Conservation (phyloP, 73 alveolate species). For the Stentor coeruleus region DNA sequence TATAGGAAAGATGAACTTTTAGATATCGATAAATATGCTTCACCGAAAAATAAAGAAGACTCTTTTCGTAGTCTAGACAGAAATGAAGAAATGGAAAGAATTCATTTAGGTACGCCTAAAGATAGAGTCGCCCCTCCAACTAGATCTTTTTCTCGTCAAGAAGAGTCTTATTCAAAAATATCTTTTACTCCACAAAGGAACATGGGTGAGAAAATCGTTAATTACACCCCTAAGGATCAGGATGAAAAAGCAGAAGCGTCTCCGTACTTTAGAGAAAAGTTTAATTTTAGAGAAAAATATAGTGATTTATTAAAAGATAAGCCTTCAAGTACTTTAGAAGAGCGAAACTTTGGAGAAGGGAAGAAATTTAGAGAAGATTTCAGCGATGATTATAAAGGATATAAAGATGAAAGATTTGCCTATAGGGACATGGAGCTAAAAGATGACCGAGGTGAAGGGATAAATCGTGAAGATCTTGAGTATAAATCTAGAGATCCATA, state of each 20-base stretch:
- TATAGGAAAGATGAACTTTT: background rate
- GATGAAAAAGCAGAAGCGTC: background rate
- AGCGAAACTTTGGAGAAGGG: no score
- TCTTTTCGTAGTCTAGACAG: background rate
- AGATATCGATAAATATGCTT: no score
- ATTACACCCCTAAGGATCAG: background rate
- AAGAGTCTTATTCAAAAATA: background rate
- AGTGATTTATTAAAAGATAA: no score
- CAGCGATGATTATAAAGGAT: background rate
- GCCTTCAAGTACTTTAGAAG: no score
- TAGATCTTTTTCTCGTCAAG: background rate
- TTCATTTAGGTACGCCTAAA: background rate
- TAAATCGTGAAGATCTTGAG: background rate
- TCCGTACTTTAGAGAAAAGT: background rate
- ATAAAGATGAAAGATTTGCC: background rate
- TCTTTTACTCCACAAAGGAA: background rate
- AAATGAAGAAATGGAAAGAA: background rate
- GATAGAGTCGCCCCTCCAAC: background rate
- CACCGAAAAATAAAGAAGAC: background rate
- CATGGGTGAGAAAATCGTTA: background rate
- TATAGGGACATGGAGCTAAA: background rate
- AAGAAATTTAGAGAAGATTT: background rate
- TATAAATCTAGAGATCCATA: no score
- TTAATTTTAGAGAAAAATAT: background rate
- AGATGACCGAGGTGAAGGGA: conserved; percentile 2